Percentiles rank a stretch among this genome's conserved stretches.
Evolutionary conservation across 768 basidiomycete species (phyloP).

Genomic region (Dioszegia hungarica): DNA sequence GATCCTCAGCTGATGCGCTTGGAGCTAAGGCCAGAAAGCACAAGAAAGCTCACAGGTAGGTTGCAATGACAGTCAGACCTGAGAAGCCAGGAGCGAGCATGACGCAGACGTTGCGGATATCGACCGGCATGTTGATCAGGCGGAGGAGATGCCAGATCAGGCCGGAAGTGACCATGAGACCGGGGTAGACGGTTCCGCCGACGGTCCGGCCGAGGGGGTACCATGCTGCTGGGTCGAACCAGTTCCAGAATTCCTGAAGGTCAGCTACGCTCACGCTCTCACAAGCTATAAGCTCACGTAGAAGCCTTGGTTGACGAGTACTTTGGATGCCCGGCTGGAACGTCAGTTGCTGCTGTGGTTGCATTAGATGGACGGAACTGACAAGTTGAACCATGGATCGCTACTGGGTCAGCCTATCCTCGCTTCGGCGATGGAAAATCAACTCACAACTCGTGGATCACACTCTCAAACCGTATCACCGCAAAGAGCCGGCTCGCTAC

Average conservation of each 20-base stretch:
- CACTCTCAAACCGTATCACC: conserved; percentile 96
- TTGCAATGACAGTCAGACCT: conserved; percentile 92
- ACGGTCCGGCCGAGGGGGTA: conserved; percentile 97
- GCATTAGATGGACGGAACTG: conserved; percentile 50
- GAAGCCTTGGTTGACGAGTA: conserved; percentile 88
- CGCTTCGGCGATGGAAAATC: neutral
- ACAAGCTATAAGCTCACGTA: conserved; percentile 61
- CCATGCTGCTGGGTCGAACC: conserved; percentile 99
- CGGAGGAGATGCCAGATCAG: conserved; percentile 91
- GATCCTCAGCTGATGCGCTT: neutral
- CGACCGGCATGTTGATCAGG: conserved; percentile 85
- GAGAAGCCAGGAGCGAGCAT: conserved; percentile 95
- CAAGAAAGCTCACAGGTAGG: conserved; percentile 67
- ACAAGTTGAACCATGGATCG: conserved; percentile 99
- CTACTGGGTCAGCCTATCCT: conserved; percentile 51
- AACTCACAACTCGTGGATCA: conserved; percentile 97
- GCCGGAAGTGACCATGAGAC: conserved; percentile 95
- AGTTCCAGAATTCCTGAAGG: conserved; percentile 98
- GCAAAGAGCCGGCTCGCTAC: conserved; percentile 95
- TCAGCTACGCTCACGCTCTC: neutral
- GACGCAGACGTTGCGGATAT: conserved; percentile 95
- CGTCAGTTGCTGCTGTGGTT: neutral
- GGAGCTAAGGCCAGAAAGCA: too few relatives aligned
- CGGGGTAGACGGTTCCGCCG: conserved; percentile 96
- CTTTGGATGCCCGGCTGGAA: conserved; percentile 76